A percentile compares a stretch with the other conserved stretches of the same genome.
These are phyloP conservation scores for Boletus barrowsii DNA, from an alignment of 768 basidiomycete genomes.

Conservation along the genomic window DNA sequence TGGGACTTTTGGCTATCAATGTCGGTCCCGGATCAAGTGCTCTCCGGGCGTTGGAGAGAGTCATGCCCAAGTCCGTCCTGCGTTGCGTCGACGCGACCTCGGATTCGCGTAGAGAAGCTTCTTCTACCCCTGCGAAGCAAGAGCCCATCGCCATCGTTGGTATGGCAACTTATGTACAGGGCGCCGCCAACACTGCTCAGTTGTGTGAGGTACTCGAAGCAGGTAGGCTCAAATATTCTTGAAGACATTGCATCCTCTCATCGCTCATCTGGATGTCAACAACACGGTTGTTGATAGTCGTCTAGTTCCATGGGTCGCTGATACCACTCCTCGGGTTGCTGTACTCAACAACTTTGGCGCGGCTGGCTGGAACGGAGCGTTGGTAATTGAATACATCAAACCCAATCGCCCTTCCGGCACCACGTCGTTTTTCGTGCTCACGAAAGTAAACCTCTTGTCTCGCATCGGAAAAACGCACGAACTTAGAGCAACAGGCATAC, in stretches of 20 bases:
- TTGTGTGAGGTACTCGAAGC: constrained; percentile 61
- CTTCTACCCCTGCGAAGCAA: constrained; percentile 24
- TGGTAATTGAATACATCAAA: constrained; percentile 49
- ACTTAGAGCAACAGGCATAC: constrained; percentile 82
- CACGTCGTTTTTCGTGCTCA: constrained; percentile 42
- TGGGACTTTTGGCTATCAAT: constrained; percentile 41
- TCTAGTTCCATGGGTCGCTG: constrained; percentile 41
- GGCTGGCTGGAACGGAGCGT: constrained; percentile 63
- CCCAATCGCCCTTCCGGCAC: not conserved
- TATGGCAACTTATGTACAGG: constrained; percentile 58
- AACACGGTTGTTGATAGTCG: constrained; percentile 46
- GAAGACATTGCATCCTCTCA: constrained; percentile 51
- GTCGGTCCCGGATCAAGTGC: constrained; percentile 47
- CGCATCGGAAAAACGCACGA: constrained; percentile 92
- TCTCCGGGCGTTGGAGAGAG: constrained; percentile 38
- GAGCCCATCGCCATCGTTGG: constrained; percentile 69
- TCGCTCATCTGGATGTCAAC: constrained; percentile 46
- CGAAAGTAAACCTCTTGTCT: constrained; percentile 91
- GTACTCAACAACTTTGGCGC: constrained; percentile 77
- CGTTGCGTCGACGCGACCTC: constrained; percentile 15
- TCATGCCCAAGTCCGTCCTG: constrained; percentile 23
- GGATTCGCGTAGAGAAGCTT: constrained; percentile 4
- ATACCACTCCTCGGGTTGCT: constrained; percentile 44
- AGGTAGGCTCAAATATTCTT: constrained; percentile 59
- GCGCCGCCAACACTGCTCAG: constrained; percentile 43